These are phyloP conservation scores for Pythium aristosporum DNA, from an alignment of 352 stramenopile genomes.

Conservation along the genomic window DNA sequence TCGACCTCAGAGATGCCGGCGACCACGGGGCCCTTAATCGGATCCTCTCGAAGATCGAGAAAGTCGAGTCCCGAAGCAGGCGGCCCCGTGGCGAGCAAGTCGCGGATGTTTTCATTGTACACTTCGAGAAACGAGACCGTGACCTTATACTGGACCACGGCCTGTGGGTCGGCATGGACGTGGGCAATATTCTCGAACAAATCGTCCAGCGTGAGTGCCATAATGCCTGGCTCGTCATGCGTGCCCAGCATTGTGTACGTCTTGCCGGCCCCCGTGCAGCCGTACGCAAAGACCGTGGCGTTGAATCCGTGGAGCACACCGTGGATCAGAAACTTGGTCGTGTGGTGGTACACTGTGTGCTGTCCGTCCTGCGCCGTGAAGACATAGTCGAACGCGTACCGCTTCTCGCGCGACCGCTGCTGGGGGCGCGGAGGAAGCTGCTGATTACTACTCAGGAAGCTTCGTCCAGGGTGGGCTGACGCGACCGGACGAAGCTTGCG, in stretches of 20 bases:
- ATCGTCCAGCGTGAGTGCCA: slow-evolving; percentile 84
- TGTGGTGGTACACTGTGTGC: slow-evolving; percentile 82
- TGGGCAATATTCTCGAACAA: slow-evolving; percentile 74
- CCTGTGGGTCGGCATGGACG: slow-evolving; percentile 31
- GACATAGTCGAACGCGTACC: slow-evolving; percentile 90
- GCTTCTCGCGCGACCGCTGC: slow-evolving; percentile 62
- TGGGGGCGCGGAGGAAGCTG: neutral
- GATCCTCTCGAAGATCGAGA: slow-evolving; percentile 86
- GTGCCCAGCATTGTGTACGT: slow-evolving; percentile 92
- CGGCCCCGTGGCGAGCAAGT: slow-evolving; percentile 57
- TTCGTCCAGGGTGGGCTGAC: slow-evolving; percentile 19
- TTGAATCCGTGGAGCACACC: slow-evolving; percentile 89
- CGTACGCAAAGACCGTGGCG: slow-evolving; percentile 91
- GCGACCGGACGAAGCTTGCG: slow-evolving; percentile 40
- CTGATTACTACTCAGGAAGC: neutral
- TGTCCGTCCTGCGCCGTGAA: slow-evolving; percentile 72
- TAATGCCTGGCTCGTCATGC: slow-evolving; percentile 81
- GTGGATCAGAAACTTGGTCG: slow-evolving; percentile 87
- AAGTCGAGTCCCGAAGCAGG: slow-evolving; percentile 32
- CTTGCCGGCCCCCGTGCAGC: slow-evolving; percentile 87
- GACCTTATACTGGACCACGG: slow-evolving; percentile 56
- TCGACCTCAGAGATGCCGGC: slow-evolving; percentile 87
- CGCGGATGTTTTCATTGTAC: slow-evolving; percentile 94
- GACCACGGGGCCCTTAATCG: slow-evolving; percentile 78
- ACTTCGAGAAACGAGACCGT: slow-evolving; percentile 89